phyloP scores from a whole-genome alignment of 129 eudicot species.

The Escallonia rubra region DNA sequence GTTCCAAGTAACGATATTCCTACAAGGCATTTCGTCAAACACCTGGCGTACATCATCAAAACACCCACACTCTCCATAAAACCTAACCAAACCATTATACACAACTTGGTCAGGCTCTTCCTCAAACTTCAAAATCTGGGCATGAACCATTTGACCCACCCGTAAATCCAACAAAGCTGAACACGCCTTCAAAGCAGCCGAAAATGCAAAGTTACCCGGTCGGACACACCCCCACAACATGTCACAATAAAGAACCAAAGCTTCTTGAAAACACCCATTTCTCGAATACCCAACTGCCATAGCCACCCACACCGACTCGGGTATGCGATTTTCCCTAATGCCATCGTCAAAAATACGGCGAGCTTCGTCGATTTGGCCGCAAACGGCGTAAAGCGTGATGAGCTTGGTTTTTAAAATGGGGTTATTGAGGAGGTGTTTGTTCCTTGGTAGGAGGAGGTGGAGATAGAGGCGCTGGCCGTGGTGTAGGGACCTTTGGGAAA shows the following conservation, averaged over 20 bases:
- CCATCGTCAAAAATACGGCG: constrained; percentile 23
- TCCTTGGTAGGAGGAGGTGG: constrained; percentile 24
- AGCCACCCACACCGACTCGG: constrained; percentile 36
- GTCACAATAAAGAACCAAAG: constrained; percentile 25
- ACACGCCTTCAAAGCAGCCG: constrained; percentile 35
- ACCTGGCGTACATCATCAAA: constrained; percentile 26
- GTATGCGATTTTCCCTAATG: neutral
- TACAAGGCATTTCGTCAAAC: constrained; percentile 42
- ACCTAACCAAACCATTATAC: constrained; percentile 30
- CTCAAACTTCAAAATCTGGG: constrained; percentile 33
- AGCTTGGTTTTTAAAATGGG: constrained; percentile 34
- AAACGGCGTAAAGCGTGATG: constrained; percentile 33
- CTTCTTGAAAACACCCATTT: constrained; percentile 27
- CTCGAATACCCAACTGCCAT: constrained; percentile 41
- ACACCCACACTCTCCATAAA: constrained; percentile 33
- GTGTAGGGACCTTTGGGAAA: constrained; percentile 25
- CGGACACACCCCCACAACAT: constrained; percentile 23
- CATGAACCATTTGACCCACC: constrained; percentile 31
- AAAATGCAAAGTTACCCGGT: constrained; percentile 37
- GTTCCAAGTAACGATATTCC: constrained; percentile 33
- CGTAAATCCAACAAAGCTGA: constrained; percentile 12
- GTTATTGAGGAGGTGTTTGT: constrained; percentile 16
- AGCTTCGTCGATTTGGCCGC: constrained; percentile 38
- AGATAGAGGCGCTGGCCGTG: constrained; percentile 38
- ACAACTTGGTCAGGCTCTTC: constrained; percentile 39